Conservation (phyloP, 768 basidiomycete species). For the Polyporus arcularius region DNA sequence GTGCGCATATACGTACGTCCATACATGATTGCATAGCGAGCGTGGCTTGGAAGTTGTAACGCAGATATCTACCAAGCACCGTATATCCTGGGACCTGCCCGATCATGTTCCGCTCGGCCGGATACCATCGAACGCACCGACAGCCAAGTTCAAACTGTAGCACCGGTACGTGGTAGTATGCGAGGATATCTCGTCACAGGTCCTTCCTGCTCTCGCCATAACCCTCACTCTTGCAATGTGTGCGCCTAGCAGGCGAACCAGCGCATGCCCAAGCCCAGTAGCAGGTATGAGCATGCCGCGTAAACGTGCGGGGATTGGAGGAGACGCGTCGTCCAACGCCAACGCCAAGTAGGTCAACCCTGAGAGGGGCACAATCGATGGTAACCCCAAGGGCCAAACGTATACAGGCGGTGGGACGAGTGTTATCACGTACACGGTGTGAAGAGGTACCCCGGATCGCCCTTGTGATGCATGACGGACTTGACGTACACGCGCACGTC, state of each 20-base stretch:
- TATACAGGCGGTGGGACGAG: conserved; percentile 1
- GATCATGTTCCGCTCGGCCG: no score
- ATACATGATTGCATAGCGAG: no score
- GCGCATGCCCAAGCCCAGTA: conserved; percentile 75
- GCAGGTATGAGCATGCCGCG: conserved; percentile 86
- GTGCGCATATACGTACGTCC: no score
- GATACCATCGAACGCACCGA: no score
- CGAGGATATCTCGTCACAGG: not conserved
- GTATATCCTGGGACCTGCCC: no score
- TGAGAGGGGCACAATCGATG: no score
- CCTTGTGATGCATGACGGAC: conserved; percentile 61
- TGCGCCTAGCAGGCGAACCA: conserved; percentile 65
- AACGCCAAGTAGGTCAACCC: no score
- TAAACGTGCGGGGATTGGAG: conserved; percentile 55
- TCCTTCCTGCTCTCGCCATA: conserved; percentile 13
- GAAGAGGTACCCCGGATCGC: conserved; percentile 69
- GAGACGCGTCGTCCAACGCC: conserved; percentile 14
- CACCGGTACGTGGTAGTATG: no score
- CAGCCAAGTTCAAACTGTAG: no score
- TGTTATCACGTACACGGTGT: conserved; percentile 23
- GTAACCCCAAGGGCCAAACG: no score
- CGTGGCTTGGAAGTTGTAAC: no score
- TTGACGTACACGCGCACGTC: conserved; percentile 35
- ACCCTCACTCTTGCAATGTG: conserved; percentile 53
- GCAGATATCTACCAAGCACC: no score